Base-by-base conservation (phyloP, 2,329 filamentous ascomycete species). In the Talaromyces sp. region DNA sequence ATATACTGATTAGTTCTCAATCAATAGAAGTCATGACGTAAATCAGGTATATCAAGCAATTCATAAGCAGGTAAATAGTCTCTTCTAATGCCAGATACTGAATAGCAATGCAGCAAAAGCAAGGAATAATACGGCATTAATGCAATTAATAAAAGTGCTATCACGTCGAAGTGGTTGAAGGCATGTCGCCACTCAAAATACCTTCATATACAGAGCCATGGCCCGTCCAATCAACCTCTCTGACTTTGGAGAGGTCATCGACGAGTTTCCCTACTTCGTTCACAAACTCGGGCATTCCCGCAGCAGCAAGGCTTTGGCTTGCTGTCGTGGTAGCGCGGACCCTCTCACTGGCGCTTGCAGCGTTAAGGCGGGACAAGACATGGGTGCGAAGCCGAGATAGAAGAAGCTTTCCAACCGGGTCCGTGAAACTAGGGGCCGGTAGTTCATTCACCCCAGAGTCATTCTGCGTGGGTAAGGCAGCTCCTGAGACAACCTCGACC, bases 231-330 rank as follows among this genome's bases (percentile, higher is more conserved):
- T 88, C 85, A 5, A 87, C 84, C 63, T 82, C 80, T 46, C 82
- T 79, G 5, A 88, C 75, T 65, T 81, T 80, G 63, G 81, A 78
- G 58, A 88, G 67, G 63, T 80, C 76, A 29, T 87, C 84, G 17
- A 86, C 84, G 53, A 88, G 76, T 49, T 81, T 80, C 1, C 82
- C 81, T 21, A 88, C 83, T 61, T 85, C 82, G 26, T 72, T 78
- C 10, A 85, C 81, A 66, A 87, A 87, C 65, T 88, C 86, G 0
- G 84, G 81, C 71, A 88, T 80, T 4, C 86, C 86, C 14, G 81
- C 83, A 1, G 79, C 79, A 6, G 85, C 84, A 49, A 88, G 74
- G 9, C 81, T 81, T 63, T 87, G 84, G 13, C 80, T 83, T 8
- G 86, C 85, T 1, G 81, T 82, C 32, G 80, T 84, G 0, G 83